phyloP scores from a whole-genome alignment of 2,329 filamentous ascomycete species.

The Fusarium duplospermum region DNA sequence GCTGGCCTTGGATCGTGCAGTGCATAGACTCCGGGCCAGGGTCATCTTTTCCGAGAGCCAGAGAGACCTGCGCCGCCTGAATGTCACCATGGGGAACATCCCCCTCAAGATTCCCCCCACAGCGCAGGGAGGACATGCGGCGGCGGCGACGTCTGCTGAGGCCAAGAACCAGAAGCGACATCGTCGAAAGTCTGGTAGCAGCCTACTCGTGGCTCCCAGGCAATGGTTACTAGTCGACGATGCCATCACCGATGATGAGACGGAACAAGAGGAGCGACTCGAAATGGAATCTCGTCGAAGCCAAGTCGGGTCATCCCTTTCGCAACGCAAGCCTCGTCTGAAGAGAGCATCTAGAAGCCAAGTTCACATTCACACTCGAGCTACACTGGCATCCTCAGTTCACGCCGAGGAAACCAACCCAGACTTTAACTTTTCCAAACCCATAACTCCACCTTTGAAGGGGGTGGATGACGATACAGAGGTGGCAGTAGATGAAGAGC shows the following conservation, averaged over 20 bases:
- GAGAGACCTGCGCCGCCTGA: constrained; percentile 66
- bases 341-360: constrained; percentile 57
- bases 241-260: constrained; percentile 57
- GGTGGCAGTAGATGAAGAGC: constrained; percentile 10
- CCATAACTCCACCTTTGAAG: constrained; percentile 41
- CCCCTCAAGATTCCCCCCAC: constrained; percentile 34
- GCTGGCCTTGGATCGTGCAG: constrained; percentile 81
- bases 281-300: constrained; percentile 54
- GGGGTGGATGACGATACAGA: background rate
- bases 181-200: constrained; percentile 64
- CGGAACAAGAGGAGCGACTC: constrained; percentile 57
- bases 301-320: constrained; percentile 39
- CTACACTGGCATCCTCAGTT: constrained; percentile 27
- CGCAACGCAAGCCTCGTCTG: constrained; percentile 54
- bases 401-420: constrained; percentile 29
- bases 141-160: constrained; percentile 36
- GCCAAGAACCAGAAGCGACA: constrained; percentile 51
- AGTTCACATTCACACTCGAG: constrained; percentile 45
- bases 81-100: constrained; percentile 44
- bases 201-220: constrained; percentile 55
- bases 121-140: constrained; percentile 25
- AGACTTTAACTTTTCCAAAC: constrained; percentile 54
- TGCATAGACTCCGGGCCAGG: constrained; percentile 74
- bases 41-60: constrained; percentile 77
- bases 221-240: constrained; percentile 52